Conservation (phyloP, 2,329 filamentous ascomycete genomes). For the Shiraia bambusicola region DNA sequence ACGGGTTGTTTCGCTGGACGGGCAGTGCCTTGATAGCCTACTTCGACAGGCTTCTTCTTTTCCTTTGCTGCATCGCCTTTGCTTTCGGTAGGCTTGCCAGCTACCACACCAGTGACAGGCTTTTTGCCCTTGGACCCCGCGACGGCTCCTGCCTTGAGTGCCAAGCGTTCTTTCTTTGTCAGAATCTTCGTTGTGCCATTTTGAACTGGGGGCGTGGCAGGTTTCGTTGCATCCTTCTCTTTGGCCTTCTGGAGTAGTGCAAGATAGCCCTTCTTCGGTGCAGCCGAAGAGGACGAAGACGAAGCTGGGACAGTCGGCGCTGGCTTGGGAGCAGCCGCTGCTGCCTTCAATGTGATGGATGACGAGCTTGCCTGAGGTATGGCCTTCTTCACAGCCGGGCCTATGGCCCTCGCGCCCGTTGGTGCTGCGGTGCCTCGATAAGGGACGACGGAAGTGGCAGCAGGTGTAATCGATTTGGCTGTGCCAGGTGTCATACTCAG, state of each 20-base stretch:
- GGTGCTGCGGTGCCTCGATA: slow-evolving; percentile 43
- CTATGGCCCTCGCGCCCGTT: slow-evolving; percentile 25
- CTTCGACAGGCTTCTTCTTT: slow-evolving; percentile 43
- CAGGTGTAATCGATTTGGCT: slow-evolving; percentile 24
- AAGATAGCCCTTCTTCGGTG: slow-evolving; percentile 71
- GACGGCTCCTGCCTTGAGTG: slow-evolving; percentile 50
- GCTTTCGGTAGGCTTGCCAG: slow-evolving; percentile 14
- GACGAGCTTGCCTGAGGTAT: slow-evolving; percentile 15
- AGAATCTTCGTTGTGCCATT: slow-evolving; percentile 71
- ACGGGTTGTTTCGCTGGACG: slow-evolving; percentile 41
- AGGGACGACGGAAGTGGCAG: slow-evolving; percentile 29
- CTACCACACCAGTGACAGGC: slow-evolving; percentile 14
- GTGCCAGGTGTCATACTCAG: slow-evolving; percentile 24
- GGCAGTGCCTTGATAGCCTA: slow-evolving; percentile 54
- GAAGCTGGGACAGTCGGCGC: slow-evolving; percentile 20
- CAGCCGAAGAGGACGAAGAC: slow-evolving; percentile 33
- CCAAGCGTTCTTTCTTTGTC: slow-evolving; percentile 57
- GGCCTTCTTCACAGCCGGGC: slow-evolving; percentile 28
- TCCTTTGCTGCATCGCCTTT: slow-evolving; percentile 33
- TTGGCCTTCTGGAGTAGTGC: slow-evolving; percentile 74
- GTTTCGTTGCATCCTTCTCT: slow-evolving; percentile 53
- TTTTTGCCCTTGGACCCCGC: slow-evolving; percentile 38
- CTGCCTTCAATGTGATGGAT: slow-evolving; percentile 19
- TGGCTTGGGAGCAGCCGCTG: slow-evolving; percentile 24
- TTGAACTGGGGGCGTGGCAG: slow-evolving; percentile 67